A percentile compares a stretch with the other conserved stretches of the same genome.
phyloP scores from a whole-genome alignment of 1,139 yeast species.

The Blastobotrys apis region DNA sequence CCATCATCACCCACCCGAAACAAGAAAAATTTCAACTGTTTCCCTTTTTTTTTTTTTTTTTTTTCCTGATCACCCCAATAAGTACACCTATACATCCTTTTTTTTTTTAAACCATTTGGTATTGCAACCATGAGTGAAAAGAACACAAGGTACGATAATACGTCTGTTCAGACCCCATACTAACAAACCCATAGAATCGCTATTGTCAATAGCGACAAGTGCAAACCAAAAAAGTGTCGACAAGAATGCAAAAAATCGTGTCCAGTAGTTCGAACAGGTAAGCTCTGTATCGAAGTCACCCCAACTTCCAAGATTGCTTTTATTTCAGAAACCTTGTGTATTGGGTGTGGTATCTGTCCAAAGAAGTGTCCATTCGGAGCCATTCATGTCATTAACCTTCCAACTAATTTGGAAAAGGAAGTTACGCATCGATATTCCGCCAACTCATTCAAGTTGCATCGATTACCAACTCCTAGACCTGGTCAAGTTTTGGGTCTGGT shows the following conservation, averaged over 20 bases:
- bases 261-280: conserved; percentile 97
- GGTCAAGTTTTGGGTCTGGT: conserved; percentile 97
- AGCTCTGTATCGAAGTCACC: conserved; percentile 92
- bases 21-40: background rate
- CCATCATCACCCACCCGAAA: background rate
- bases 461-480: conserved; percentile 97
- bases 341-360: conserved; percentile 99
- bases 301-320: conserved; percentile 91
- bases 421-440: conserved; percentile 98
- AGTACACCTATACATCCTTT: background rate
- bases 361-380: conserved; percentile 98
- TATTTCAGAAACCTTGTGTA: conserved; percentile 91
- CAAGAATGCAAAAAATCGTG: conserved; percentile 96
- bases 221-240: conserved; percentile 97
- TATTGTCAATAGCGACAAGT: conserved; percentile 85
- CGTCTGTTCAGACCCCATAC: background rate
- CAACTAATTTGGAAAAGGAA: conserved; percentile 87
- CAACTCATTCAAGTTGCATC: conserved; percentile 91
- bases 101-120: too few relatives aligned
- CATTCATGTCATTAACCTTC: conserved; percentile 88
- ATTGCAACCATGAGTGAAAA: conserved; percentile 7
- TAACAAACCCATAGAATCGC: conserved; percentile 49
- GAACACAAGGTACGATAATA: too few relatives aligned
- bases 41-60: background rate
- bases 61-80: background rate